Evolutionary conservation across 805 yeast species (phyloP).

Genomic region (Ascoidea rubescens): DNA sequence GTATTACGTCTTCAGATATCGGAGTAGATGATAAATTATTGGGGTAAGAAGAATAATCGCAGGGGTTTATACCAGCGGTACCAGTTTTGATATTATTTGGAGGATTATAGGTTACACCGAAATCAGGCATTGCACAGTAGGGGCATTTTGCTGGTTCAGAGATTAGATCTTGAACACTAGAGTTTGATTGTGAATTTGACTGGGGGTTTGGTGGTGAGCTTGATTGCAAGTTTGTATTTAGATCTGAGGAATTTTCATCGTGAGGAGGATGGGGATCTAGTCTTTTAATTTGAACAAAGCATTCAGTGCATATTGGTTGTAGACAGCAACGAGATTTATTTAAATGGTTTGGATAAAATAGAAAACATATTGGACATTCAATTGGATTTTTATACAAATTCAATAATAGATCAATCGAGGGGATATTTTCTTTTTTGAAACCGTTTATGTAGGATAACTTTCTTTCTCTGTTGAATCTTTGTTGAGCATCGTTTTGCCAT

Average conservation of each 20-base stretch:
- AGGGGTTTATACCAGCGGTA: constrained; percentile 39
- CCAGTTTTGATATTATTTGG: constrained; percentile 42
- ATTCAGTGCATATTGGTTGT: constrained; percentile 91
- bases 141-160: constrained; percentile 90
- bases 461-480: constrained; percentile 19
- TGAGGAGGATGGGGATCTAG: constrained; percentile 90
- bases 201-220: constrained; percentile 12
- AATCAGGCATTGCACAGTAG: constrained; percentile 77
- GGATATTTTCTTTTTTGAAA: constrained; percentile 23
- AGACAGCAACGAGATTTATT: constrained; percentile 80
- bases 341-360: constrained; percentile 65
- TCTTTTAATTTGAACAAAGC: constrained; percentile 91
- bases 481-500: constrained; percentile 23
- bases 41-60: constrained; percentile 15
- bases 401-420: constrained; percentile 30
- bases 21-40: background rate
- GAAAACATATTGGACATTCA: constrained; percentile 93
- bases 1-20: background rate
- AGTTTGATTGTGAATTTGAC: constrained; percentile 1
- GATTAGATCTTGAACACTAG: constrained; percentile 49
- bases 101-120: constrained; percentile 74
- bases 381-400: constrained; percentile 50
- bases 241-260: constrained; percentile 25
- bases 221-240: constrained; percentile 17
- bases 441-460: constrained; percentile 13